Conservation (phyloP, 2,329 filamentous ascomycete species). For the Fusarium nelsonii region DNA sequence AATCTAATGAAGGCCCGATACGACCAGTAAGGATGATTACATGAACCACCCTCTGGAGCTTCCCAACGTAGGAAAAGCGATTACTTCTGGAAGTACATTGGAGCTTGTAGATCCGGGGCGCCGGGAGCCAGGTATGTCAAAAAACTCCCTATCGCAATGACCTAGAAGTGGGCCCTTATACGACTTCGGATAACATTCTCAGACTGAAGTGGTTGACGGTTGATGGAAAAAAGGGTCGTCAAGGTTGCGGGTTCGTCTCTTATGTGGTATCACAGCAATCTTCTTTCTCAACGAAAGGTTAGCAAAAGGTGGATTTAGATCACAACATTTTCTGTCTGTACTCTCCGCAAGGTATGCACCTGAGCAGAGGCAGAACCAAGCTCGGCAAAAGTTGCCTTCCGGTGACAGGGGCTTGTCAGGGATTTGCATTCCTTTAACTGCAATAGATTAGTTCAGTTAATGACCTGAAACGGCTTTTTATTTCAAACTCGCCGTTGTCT, state of each 20-base stretch:
- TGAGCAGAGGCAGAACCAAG: neutral
- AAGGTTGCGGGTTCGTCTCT: neutral
- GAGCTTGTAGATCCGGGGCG: neutral
- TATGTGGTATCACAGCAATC: neutral
- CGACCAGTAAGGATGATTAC: neutral
- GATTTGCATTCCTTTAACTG: neutral
- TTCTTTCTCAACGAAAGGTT: neutral
- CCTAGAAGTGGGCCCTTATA: neutral
- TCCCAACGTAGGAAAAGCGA: neutral
- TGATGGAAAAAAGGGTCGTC: neutral
- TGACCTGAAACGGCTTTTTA: neutral
- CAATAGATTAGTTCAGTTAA: neutral
- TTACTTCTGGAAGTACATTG: neutral
- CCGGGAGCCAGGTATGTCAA: neutral
- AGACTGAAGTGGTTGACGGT: neutral
- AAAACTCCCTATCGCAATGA: neutral
- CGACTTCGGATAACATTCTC: neutral
- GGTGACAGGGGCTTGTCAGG: neutral
- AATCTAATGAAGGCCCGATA: neutral
- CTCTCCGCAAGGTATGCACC: neutral
- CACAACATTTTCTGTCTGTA: neutral
- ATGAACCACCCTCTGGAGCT: neutral
- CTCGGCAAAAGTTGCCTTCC: neutral
- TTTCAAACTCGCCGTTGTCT: neutral
- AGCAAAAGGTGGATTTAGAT: neutral